Evolutionary conservation across 768 basidiomycete genomes (phyloP), one percentile per base, ranked within the genome.

Genomic region (Xerocomus spinulosus): DNA sequence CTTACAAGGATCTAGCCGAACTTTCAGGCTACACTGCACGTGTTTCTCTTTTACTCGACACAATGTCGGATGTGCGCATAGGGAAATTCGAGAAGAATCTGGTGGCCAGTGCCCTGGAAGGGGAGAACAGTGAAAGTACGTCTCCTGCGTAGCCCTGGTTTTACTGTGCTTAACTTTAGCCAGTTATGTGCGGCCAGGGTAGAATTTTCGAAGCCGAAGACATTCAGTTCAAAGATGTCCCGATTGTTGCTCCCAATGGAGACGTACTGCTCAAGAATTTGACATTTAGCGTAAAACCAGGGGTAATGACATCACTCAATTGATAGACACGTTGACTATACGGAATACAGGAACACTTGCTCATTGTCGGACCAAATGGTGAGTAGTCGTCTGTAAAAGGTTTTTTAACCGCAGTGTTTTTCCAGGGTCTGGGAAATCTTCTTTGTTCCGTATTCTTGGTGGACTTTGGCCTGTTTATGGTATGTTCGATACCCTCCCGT

Each of bases 291-390:
- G 87, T 98, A 45, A 87, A 89, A 64, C 87, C 80, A 44, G 91
- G 93, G 48, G 92, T 92, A 57, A 57, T 10, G 35, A 25, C 21
- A 47, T 55, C 14, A 36, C 40, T 18, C 48, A 5, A 14, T 39
- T 51, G n/a, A 13, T 34, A 5, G 14, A 35, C 47, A 23, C 12
- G 25, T 6, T 47, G 23, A 40, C 26, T n/a, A 29, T 17, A 54
- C 15, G 10, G 12, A 5, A 12, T 25, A 28, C 60, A 92, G 89
- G 82, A 93, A 80, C 89, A 94, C 58, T 72, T 96, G 9, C 80
- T 95, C 15, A 91, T 96, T 41, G 88, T 97, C 39, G 95, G 94
- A 1, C 94, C 93, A 0, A 98, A 98, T 56, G 95, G 93, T 82
- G 46, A 51, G 61, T 48, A 35, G n/a, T 23, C 14, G 3, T 17